Evolutionary conservation across 148 eudicot genomes (phyloP).

Genomic region (Cornus kousa): DNA sequence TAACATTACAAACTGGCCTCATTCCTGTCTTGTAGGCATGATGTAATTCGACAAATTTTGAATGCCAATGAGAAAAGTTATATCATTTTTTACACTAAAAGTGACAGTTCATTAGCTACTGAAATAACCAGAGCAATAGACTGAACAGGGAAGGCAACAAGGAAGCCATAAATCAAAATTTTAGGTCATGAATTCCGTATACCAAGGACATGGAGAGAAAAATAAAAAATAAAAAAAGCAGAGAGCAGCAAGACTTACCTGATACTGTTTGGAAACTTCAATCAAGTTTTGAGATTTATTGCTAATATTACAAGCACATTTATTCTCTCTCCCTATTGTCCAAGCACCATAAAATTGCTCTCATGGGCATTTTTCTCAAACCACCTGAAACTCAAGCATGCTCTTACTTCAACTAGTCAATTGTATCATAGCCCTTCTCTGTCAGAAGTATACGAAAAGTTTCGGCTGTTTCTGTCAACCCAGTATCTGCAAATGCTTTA

Average conservation of each 20-base stretch:
- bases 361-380: background rate
- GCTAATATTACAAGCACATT: background rate
- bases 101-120: background rate
- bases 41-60: too few relatives aligned
- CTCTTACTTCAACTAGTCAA: conserved; percentile 9
- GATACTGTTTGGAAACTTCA: background rate
- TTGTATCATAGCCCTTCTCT: conserved; percentile 28
- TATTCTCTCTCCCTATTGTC: background rate
- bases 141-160: background rate
- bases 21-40: too few relatives aligned
- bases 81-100: background rate
- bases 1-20: too few relatives aligned
- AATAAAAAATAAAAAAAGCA: background rate
- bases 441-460: conserved; percentile 39
- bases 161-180: background rate
- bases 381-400: background rate
- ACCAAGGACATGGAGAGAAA: background rate
- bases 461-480: conserved; percentile 56
- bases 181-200: background rate
- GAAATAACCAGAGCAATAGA: background rate
- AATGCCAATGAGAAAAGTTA: background rate
- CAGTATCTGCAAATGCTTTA: conserved; percentile 62
- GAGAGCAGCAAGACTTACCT: background rate
- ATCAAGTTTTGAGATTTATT: background rate
- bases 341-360: background rate